Base-by-base conservation (phyloP, 768 basidiomycete species). In the Candolleomyces efflorescens region DNA sequence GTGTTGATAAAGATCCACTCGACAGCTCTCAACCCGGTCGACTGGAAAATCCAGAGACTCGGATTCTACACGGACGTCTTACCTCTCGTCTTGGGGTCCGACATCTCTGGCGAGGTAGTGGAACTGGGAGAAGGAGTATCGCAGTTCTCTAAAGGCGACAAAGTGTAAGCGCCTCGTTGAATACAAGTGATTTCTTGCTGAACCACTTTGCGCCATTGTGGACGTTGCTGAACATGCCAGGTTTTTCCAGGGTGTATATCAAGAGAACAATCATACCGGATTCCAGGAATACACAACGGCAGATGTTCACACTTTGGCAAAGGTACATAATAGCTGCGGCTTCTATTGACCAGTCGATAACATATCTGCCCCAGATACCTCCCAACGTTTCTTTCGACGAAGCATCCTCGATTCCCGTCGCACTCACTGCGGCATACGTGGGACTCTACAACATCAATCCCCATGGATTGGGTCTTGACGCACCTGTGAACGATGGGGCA, bases 51-150 rank as follows among this genome's bases (percentile, higher is more conserved):
- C 27, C 66, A 65, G 43, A 67, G 67, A 45, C 63, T 59, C 27
- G 68, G 60, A 1, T 46, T 68, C 13, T 66, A 70, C 54, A 49
- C 78, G 13, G 70, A 73, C 18, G 61, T 71, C n/a, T 83, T 68
- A 59, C 83, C 80, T 11, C 73, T 73, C 5, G 68, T 84, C 1
- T 56, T 80, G 0, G 84, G 84, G 1, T 69, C 66, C 9, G 83
- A 85, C 53, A 71, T 73, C 27, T 77, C 83, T 41, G 84, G 84
- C 4, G 73, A 76, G 1, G 76, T 85, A 4, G 78, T 75, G 23
- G 74, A 69, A 36, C 70, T 85, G 46, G 84, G 83, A 2, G 76
- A 78, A 54, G 80, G 77, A 1, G 83, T 86, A 5, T 73, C 69
- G n/a, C 69, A 70, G 36, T 78, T 83, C 64, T 71, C 78, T 58